Percentiles rank a stretch among this genome's conserved stretches.
Evolutionary conservation across 352 stramenopile species (phyloP).

Genomic region (Thalassiosira delicatula): DNA sequence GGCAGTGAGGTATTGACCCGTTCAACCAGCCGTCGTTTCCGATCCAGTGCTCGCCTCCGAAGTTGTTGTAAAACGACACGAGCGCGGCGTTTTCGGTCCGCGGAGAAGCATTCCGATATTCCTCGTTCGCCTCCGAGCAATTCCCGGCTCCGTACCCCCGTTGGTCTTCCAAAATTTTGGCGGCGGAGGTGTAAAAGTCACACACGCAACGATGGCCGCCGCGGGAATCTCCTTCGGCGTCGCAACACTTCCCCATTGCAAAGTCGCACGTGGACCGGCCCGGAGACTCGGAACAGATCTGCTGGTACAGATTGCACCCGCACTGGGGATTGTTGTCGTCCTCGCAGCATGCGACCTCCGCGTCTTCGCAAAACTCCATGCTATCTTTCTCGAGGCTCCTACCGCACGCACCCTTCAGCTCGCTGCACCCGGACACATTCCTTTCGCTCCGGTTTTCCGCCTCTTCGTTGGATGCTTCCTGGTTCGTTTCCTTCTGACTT

Average conservation of each 20-base stretch:
- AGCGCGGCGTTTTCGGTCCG: not conserved
- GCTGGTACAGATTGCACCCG: conserved; percentile 2
- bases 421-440: too few species aligned
- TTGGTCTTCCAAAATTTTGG: not conserved
- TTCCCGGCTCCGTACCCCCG: not conserved
- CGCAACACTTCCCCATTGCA: conserved; percentile 6
- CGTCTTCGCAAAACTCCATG: conserved; percentile 11
- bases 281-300: conserved; percentile 28
- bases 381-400: conserved; percentile 19
- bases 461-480: too few species aligned
- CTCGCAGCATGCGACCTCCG: conserved; percentile 16
- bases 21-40: conserved; percentile 8
- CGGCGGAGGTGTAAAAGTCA: conserved; percentile 19
- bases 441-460: too few species aligned
- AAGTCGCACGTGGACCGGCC: conserved; percentile 9
- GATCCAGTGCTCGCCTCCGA: conserved; percentile 19
- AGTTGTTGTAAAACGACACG: not conserved
- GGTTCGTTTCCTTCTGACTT: too few species aligned
- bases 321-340: conserved; percentile 14
- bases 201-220: not conserved
- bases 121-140: not conserved
- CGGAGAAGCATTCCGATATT: not conserved
- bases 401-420: conserved; percentile 24
- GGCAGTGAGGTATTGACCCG: not conserved
- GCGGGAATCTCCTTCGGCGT: not conserved